Base-by-base conservation (phyloP, 2,329 filamentous ascomycete species). In the Cladophialophora yegresii region DNA sequence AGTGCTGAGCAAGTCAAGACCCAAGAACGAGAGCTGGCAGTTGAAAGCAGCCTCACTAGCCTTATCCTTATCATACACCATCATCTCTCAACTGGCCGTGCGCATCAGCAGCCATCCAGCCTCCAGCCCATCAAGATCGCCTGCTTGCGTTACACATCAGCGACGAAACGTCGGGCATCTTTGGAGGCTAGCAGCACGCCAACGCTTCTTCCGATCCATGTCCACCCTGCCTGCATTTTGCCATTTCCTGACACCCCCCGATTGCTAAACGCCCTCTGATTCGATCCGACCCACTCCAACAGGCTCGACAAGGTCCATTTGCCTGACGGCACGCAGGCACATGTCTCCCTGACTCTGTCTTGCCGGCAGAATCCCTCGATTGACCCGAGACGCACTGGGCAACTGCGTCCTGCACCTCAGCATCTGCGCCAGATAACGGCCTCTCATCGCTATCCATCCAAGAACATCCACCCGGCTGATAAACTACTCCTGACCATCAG, bases 151-250 rank as follows among this genome's bases (percentile, higher is more conserved):
- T 43, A 45, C 53, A 54, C 61, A 63, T 54, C 57, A 60, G 54
- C 54, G 55, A 57, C 20, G 51, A 47, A 50, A 53, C 51, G 54
- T 68, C 66, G 66, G 66, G 66, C 66, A 66, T 64, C 63, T 54
- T 64, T 68, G 64, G 63, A 66, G 65, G 61, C 66, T 68, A 68
- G 47, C 40, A 60, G n/a, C 58, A 49, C 43, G 57, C 61, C 57
- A 49, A 16, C 66, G 30, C 61, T 59, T 56, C 61, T 68, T 53
- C 61, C 64, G 64, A 68, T 68, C 66, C 66, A 66, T 64, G 66
- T 66, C 61, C 55, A 43, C 50, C 53, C 62, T 49, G 40, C 64
- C 58, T 65, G 66, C 64, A 62, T 55, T 50, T 60, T 55, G 40
- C 50, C 54, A 47, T 62, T 58, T 62, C 60, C 51, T 61, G 53